These are phyloP conservation scores for Dioscorea alata DNA, from an alignment of 106 monocot genomes.

Conservation along the genomic window DNA sequence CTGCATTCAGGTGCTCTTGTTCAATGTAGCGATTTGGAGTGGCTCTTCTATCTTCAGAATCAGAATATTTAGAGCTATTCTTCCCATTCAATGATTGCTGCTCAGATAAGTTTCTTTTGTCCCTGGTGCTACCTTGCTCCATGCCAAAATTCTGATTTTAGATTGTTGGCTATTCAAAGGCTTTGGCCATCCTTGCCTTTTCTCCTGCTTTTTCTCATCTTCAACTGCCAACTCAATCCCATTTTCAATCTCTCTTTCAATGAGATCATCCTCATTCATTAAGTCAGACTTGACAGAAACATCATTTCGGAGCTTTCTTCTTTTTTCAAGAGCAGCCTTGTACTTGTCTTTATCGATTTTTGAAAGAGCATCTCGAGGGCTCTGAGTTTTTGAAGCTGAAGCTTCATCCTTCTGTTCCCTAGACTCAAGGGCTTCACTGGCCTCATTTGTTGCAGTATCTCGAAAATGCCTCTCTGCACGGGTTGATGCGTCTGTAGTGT, in stretches of 20 bases:
- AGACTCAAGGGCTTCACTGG: neutral
- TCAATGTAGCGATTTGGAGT: neutral
- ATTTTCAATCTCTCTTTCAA: slow-evolving; percentile 86
- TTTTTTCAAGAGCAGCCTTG: slow-evolving; percentile 75
- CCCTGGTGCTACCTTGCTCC: too few relatives aligned
- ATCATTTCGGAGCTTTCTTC: slow-evolving; percentile 40
- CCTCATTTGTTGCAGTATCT: slow-evolving; percentile 1
- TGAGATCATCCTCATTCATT: slow-evolving; percentile 76
- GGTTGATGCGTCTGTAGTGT: slow-evolving; percentile 10
- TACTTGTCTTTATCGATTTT: slow-evolving; percentile 81
- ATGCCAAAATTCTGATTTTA: too few relatives aligned
- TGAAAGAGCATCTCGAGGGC: slow-evolving; percentile 45
- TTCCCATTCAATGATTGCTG: neutral
- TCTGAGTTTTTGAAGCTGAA: slow-evolving; percentile 27
- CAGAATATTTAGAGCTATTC: slow-evolving; percentile 3
- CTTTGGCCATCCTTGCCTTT: slow-evolving; percentile 34
- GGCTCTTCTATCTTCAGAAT: neutral
- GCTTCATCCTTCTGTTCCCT: slow-evolving; percentile 1
- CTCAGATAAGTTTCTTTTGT: neutral
- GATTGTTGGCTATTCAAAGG: slow-evolving; percentile 6
- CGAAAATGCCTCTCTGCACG: neutral
- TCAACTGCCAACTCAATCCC: slow-evolving; percentile 66
- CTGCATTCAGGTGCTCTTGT: slow-evolving; percentile 15
- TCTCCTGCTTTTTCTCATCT: slow-evolving; percentile 47
- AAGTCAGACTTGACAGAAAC: slow-evolving; percentile 35